phyloP scores from a whole-genome alignment of 2,329 filamentous ascomycete species.

The Diaporthe caulivora region DNA sequence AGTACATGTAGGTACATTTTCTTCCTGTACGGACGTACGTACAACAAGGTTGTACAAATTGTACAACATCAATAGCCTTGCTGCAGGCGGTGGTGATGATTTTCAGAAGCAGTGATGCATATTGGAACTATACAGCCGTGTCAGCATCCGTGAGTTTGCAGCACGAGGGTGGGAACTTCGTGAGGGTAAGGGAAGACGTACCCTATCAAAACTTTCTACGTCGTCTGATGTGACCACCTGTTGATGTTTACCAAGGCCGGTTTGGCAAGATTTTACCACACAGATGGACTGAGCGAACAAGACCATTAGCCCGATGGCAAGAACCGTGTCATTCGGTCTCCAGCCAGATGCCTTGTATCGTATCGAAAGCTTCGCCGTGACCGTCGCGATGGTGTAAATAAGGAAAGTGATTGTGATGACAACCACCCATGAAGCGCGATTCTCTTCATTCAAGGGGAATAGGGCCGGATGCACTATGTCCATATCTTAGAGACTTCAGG shows the following conservation, averaged over 20 bases:
- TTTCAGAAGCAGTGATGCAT: not conserved
- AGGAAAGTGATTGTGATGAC: constrained; percentile 1
- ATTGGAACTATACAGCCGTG: not conserved
- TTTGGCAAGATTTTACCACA: not conserved
- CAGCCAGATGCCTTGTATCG: not conserved
- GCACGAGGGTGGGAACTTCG: not conserved
- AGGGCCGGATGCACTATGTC: not conserved
- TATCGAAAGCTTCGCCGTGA: not conserved
- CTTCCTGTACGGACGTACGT: too few species aligned
- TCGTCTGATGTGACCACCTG: not conserved
- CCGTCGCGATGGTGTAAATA: not conserved
- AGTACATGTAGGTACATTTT: too few species aligned
- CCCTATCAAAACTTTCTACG: not conserved
- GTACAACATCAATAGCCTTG: too few species aligned
- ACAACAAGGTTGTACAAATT: too few species aligned
- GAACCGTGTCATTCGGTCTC: not conserved
- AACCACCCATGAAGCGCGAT: not conserved
- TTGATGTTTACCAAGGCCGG: not conserved
- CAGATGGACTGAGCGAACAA: not conserved
- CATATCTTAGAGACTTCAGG: not conserved
- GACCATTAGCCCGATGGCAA: not conserved
- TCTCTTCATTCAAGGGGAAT: not conserved
- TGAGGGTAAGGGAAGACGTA: not conserved
- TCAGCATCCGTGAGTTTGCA: not conserved
- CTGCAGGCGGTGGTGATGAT: constrained; percentile 1